Percentiles rank a stretch among this genome's conserved stretches.
phyloP scores from a whole-genome alignment of 2,329 filamentous ascomycete genomes.

The Colletotrichum sp. region DNA sequence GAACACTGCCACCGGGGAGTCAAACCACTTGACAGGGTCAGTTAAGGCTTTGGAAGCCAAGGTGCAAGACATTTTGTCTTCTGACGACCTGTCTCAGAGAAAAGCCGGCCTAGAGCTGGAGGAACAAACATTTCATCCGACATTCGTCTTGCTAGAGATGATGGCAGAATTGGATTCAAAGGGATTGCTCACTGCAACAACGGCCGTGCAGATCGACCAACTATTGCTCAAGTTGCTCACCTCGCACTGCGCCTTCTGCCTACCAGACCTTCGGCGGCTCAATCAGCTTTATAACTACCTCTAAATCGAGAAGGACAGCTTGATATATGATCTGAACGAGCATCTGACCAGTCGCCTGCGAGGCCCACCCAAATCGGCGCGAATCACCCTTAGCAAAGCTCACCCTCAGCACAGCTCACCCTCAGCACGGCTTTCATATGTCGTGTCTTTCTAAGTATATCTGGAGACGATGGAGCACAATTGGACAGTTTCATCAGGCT shows the following conservation, averaged over 20 bases:
- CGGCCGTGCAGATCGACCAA: not conserved
- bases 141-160: not conserved
- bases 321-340: not conserved
- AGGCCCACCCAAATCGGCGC: not conserved
- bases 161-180: not conserved
- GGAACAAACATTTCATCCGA: not conserved
- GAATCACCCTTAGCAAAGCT: not conserved
- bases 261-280: not conserved
- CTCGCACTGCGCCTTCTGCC: not conserved
- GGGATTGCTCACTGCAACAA: not conserved
- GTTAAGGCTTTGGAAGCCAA: not conserved
- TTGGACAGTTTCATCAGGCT: not conserved
- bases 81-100: not conserved
- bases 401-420: not conserved
- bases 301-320: not conserved
- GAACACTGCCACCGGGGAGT: not conserved
- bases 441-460: not conserved
- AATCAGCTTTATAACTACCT: not conserved
- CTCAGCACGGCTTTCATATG: not conserved
- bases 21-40: not conserved
- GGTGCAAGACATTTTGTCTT: not conserved
- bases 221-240: not conserved
- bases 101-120: not conserved
- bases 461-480: not conserved
- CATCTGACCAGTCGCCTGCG: not conserved